Conservation (phyloP, 768 basidiomycete genomes). For the Tylopilus plumbeoviolaceoides region DNA sequence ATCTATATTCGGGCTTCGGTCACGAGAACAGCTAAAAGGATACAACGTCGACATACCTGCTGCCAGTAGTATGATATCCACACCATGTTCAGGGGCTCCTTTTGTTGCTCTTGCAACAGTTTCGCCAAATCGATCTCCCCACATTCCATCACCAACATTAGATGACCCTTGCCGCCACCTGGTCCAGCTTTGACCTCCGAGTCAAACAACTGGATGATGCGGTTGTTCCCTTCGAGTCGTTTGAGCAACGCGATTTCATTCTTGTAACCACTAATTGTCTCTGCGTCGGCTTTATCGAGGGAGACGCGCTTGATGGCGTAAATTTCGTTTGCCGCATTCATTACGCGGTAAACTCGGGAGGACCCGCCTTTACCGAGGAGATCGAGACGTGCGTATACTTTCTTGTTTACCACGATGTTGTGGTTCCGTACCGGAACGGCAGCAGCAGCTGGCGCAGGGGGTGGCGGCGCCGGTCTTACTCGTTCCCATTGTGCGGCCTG, state of each 20-base stretch:
- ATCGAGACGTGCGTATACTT: conserved; percentile 78
- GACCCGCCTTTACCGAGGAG: conserved; percentile 92
- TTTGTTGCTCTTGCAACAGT: conserved; percentile 79
- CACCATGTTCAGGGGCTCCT: conserved; percentile 83
- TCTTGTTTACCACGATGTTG: conserved; percentile 56
- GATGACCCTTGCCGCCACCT: conserved; percentile 64
- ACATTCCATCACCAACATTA: conserved; percentile 93
- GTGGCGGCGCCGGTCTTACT: conserved; percentile 34
- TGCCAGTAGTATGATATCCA: conserved; percentile 97
- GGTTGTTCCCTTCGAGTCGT: conserved; percentile 88
- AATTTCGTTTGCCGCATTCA: conserved; percentile 71
- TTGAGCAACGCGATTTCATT: conserved; percentile 94
- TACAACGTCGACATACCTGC: conserved; percentile 55
- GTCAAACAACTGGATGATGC: conserved; percentile 90
- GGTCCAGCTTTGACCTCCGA: conserved; percentile 72
- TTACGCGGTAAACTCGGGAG: conserved; percentile 91
- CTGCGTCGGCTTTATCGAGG: conserved; percentile 82
- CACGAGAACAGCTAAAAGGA: background rate
- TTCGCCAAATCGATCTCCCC: conserved; percentile 91
- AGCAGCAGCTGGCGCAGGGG: conserved; percentile 24
- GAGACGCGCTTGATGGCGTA: conserved; percentile 92
- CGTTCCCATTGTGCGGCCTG: conserved; percentile 26
- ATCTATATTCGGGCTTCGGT: conserved; percentile 51
- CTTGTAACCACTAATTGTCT: conserved; percentile 89
- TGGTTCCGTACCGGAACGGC: conserved; percentile 38